Base-by-base conservation (phyloP, 441 rosid genomes). In the Adansonia madagascariensis region DNA sequence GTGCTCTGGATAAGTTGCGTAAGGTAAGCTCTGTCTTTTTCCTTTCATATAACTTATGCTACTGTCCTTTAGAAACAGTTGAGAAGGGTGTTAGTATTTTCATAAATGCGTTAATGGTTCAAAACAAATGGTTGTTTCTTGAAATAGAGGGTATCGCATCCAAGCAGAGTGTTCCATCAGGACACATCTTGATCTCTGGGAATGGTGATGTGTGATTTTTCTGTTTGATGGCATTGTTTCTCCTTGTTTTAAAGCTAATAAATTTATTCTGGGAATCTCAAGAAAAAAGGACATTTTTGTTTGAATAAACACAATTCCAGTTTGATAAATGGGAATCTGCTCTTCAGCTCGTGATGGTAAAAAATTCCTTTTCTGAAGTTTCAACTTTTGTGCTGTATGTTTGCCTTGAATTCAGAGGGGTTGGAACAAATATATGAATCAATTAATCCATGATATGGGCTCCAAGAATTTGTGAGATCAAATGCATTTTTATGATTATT, bases 1-100 rank as follows among this genome's bases (percentile, higher is more conserved):
- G 99, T 74, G 99, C 99, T 79, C 81, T 93, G 84, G 98, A 97
- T 86, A 92, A 84, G 84, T 80, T 97, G 82, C 92, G 95, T 79
- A 97, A 97, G 96, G 99, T 97, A 63, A 84, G 89, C 66, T 74
- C 73, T 77, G 44, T 78, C 67, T 68, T 78, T 80, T 77, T 81
- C 78, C 76, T 78, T 64, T 31, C 35, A 11, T 41, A 56, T 41
- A 74, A 44, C 56, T 15, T 63, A 60, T 74, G 66, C 75, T 56
- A 20, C 66, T 20, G 52, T 57, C 50, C 52, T 71, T 73, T 43
- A 39, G 73, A 56, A 69, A 22, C 20, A 49, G 41, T 50, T 50
- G 46, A 70, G 22, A 7, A 27, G 41, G 41, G 60, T 72, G 2
- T 35, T 35, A 53, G 31, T 53, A 17, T 8, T 27, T 43, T 69